Evolutionary conservation across 495 filamentous ascomycete genomes (phyloP).

Genomic region (Hypoxylon intermedium): DNA sequence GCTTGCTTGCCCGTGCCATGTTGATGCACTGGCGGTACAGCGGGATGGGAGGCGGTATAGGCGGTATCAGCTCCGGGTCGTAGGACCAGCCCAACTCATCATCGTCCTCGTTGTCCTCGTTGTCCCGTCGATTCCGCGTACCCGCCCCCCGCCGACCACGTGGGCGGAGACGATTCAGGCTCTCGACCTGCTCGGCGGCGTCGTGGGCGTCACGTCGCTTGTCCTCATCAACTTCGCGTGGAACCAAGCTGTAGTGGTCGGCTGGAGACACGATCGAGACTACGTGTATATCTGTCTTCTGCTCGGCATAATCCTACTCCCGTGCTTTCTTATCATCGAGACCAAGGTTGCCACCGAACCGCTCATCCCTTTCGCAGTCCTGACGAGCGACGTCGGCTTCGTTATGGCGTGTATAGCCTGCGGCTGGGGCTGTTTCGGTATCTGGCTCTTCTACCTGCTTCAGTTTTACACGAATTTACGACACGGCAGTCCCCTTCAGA

Average conservation of each 20-base stretch:
- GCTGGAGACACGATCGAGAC: slow-evolving; percentile 61
- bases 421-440: slow-evolving; percentile 68
- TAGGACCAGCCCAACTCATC: slow-evolving; percentile 57
- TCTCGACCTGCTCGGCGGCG: slow-evolving; percentile 60
- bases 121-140: slow-evolving; percentile 52
- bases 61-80: no score
- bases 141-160: slow-evolving; percentile 12
- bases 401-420: slow-evolving; percentile 60
- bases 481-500: slow-evolving; percentile 51
- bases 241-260: slow-evolving; percentile 66
- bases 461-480: slow-evolving; percentile 59
- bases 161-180: slow-evolving; percentile 29
- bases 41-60: no score
- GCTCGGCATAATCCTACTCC: slow-evolving; percentile 59
- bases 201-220: slow-evolving; percentile 60
- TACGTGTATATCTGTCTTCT: slow-evolving; percentile 53
- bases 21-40: no score
- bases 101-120: slow-evolving; percentile 54
- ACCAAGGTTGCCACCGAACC: slow-evolving; percentile 48
- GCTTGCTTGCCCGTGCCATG: no score
- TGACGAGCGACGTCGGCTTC: slow-evolving; percentile 58
- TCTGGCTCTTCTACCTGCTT: slow-evolving; percentile 64
- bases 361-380: slow-evolving; percentile 59
- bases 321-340: slow-evolving; percentile 61
- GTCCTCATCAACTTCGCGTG: slow-evolving; percentile 65